Evolutionary conservation across 805 yeast species (phyloP), one percentile per base, ranked within the genome.

Genomic region (Priceomyces haplophilus): DNA sequence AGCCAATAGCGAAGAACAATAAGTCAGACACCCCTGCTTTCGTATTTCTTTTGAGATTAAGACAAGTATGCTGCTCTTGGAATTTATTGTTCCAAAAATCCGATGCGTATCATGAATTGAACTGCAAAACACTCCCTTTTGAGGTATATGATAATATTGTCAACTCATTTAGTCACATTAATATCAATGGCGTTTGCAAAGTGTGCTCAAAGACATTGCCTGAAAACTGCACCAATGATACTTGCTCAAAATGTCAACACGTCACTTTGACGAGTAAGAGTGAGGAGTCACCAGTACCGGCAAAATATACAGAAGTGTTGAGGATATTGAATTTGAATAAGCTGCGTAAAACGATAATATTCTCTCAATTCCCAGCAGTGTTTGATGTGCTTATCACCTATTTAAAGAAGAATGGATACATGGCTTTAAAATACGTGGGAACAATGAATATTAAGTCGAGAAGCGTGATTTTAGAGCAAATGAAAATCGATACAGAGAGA

Each of bases 281-380:
- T n/a, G n/a, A n/a, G n/a, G n/a, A n/a, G n/a, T n/a, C n/a, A n/a
- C n/a, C n/a, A 8, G 24, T 21, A 21, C 30, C 37, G 43, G 49
- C 73, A n/a, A 75, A 75, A 43, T 59, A 66, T 7, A 45, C 48
- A 24, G 54, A 55, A 21, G 42, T 75, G 4, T 37, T 70, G 18
- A 48, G 54, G 32, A 58, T 75, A 4, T 50, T 75, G 37, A 41
- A 46, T 19, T 42, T 51, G 17, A 67, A 67, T 16, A 53, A 56
- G 11, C 38, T 32, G 11, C 62, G 76, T 18, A 71, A 73, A 45
- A 72, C 77, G 2, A 73, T 74, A 38, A 54, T 73, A 1, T 73
- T 73, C 47, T 73, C 79, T 7, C 72, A 69, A 40, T 73, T 72
- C 44, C 62, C 68, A 25, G 47, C 59, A 6, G 51, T 70, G 56